Percentiles rank a stretch among this genome's conserved stretches.
phyloP scores from a whole-genome alignment of 306 rosid species.

The Quercus cerris region DNA sequence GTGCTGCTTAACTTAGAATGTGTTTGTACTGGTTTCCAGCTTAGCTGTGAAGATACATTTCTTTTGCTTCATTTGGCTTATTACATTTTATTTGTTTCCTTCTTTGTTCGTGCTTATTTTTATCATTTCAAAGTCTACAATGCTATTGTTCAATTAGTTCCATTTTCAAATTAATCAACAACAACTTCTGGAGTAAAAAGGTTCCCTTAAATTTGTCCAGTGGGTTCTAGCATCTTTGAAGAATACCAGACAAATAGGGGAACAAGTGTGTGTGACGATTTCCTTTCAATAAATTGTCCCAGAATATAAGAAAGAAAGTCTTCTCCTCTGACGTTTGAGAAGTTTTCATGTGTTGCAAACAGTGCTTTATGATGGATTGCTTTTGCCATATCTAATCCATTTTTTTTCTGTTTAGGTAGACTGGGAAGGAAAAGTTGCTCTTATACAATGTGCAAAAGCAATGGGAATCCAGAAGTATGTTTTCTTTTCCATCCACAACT shows the following conservation, averaged over 20 bases:
- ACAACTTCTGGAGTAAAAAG: background rate
- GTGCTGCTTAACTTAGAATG: background rate
- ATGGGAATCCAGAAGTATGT: conserved; percentile 93
- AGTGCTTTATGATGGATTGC: background rate
- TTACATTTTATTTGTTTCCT: background rate
- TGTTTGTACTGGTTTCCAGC: background rate
- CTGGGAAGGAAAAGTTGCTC: conserved; percentile 99
- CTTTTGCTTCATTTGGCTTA: background rate
- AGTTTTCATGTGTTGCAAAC: background rate
- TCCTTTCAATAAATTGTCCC: background rate
- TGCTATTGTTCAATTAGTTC: background rate
- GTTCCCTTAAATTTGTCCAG: background rate
- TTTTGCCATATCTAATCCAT: conserved; percentile 24
- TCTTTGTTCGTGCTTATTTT: background rate
- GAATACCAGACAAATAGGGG: background rate
- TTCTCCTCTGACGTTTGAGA: background rate
- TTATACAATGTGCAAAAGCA: conserved; percentile 94
- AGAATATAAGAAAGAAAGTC: background rate
- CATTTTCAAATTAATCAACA: background rate
- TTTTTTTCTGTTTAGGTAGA: conserved; percentile 68
- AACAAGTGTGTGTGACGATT: background rate
- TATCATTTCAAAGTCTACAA: background rate
- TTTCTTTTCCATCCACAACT: conserved; percentile 93
- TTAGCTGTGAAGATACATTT: background rate
- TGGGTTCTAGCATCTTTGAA: background rate